These are phyloP conservation scores for Discostella pseudostelligera DNA, from an alignment of 108 stramenopile species.

Conservation along the genomic window DNA sequence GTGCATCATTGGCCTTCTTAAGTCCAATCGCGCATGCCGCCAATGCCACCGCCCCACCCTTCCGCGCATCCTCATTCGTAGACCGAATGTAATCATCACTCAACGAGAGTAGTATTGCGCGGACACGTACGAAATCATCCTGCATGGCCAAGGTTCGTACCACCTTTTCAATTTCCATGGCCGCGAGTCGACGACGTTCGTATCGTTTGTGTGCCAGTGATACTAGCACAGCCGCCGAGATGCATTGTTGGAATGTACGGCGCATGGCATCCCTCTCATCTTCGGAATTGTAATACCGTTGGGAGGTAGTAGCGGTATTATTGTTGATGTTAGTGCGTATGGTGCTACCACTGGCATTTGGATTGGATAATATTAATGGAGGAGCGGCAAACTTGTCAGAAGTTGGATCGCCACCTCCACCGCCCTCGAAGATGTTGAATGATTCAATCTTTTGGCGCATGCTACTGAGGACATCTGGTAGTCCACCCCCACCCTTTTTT, in stretches of 20 bases:
- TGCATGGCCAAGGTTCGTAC: slow-evolving; percentile 66
- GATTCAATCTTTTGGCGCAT: slow-evolving; percentile 84
- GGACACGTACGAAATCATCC: slow-evolving; percentile 69
- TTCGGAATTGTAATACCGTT: slow-evolving; percentile 44
- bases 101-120: slow-evolving; percentile 75
- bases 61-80: slow-evolving; percentile 86
- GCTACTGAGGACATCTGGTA: slow-evolving; percentile 72
- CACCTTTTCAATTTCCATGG: slow-evolving; percentile 93
- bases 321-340: not conserved
- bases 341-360: not conserved
- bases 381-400: slow-evolving; percentile 8
- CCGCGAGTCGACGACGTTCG: slow-evolving; percentile 83
- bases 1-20: slow-evolving; percentile 67
- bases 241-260: slow-evolving; percentile 76
- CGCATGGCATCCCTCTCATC: slow-evolving; percentile 75
- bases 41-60: slow-evolving; percentile 86
- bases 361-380: not conserved
- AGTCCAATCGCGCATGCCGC: slow-evolving; percentile 85
- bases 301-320: slow-evolving; percentile 10
- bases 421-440: slow-evolving; percentile 60
- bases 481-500: not conserved
- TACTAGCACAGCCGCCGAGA: slow-evolving; percentile 81
- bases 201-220: slow-evolving; percentile 87
- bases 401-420: slow-evolving; percentile 29
- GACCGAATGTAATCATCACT: slow-evolving; percentile 84